Evolutionary conservation across 805 yeast genomes (phyloP), one percentile per base, ranked within the genome.

Genomic region (Lipomyces japonicus): DNA sequence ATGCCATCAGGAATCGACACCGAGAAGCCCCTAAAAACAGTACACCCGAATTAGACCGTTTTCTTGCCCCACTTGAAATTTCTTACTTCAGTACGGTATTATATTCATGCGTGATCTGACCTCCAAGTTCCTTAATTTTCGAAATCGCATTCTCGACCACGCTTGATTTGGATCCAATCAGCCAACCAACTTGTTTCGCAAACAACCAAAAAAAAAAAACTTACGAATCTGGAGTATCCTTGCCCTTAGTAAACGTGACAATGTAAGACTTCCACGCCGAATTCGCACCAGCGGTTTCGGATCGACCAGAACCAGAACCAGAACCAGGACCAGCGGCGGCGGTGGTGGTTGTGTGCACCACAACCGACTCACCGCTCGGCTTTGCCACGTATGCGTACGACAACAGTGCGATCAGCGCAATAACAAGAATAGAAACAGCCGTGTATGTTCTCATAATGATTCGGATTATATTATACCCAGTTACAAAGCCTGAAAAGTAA

Each of bases 211-310:
- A 41, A 31, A 10, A 9, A 14, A 23, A 9, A 39, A 16, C 49
- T 30, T 40, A 53, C 58, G 31, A 31, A 23, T 40, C 47, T 9
- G 58, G 58, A 21, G 58, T 50, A n/a, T 49, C 53, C 47, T 37
- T 41, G 28, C 47, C 57, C 45, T 46, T 44, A 19, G 42, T 44
- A 37, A 51, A 53, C 12, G 51, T 47, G 22, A 53, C 52, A 31
- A 53, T 53, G 34, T 50, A 53, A 3, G 52, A 42, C 41, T 44
- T 51, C 10, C 21, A n/a, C 6, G 46, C 39, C 19, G 37, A n/a
- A 4, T 22, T 24, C 14, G 37, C 28, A 14, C 36, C 9, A 7
- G 37, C 34, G 10, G 42, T 4, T n/a, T 43, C 3, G 25, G 36
- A n/a, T 39, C 34, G 12, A 21, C 32, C 41, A 42, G 38, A 2